Evolutionary conservation across 768 basidiomycete species (phyloP), one percentile per base, ranked within the genome.

Genomic region (Daedaleopsis nitida): DNA sequence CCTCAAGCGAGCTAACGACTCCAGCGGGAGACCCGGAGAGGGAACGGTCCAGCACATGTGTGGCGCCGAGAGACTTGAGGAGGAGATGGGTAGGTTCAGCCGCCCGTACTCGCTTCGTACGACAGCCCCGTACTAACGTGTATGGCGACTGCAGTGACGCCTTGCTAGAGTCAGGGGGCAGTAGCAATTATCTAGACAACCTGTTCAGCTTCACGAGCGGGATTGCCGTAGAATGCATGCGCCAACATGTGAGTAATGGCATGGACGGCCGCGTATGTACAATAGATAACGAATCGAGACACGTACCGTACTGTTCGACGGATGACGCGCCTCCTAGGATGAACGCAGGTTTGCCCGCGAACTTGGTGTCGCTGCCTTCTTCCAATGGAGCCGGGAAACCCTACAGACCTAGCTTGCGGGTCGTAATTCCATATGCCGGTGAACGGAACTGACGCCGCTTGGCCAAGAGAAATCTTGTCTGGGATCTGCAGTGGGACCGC

Each of bases 401-500:
- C 23, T 44, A 38, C n/a, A 52, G 51, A 32, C 50, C 51, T 34
- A 49, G 37, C 14, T 34, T 49, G 27, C 42, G 44, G 23, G 16
- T 35, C 9, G 21, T 49, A 6, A 9, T 13, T 24, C 1, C 67
- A 74, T 0, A 66, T 39, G 2, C 70, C 68, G 2, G 73, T 71
- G 12, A 73, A 72, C 5, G 75, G 74, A 16, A 76, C 61, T 1
- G 73, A 67, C 13, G 71, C 55, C 0, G 72, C 76, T 37, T 72
- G 23, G 10, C 73, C 74, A 57, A 73, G 68, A 1, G 68, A 59
- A 37, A 74, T 21, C 45, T 68, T 69, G 17, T 55, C 50, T 2
- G 74, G 75, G 14, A 77, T 65, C 65, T 72, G 11, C n/a, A n/a
- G n/a, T 13, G 42, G 12, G 42, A 4, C 3, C 12, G 4, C 3